Conservation (phyloP, 306 rosid species). For the Aeschynomene evenia region DNA sequence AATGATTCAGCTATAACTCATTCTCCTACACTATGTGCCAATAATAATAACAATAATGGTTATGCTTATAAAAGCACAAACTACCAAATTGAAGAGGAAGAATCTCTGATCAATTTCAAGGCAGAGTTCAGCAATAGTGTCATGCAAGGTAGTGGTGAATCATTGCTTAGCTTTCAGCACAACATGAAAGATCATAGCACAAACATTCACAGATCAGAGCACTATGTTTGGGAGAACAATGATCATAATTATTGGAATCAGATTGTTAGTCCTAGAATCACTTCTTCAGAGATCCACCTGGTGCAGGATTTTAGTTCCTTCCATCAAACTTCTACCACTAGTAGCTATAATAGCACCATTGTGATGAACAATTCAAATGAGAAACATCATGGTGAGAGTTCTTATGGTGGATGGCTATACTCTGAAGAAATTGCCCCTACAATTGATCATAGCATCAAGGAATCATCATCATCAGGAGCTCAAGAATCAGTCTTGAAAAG, state of each 20-base stretch:
- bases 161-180: slow-evolving; percentile 71
- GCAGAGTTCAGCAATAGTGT: slow-evolving; percentile 14
- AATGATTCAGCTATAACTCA: slow-evolving; percentile 33
- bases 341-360: slow-evolving; percentile 33
- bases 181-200: slow-evolving; percentile 16
- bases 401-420: slow-evolving; percentile 56
- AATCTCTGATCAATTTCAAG: slow-evolving; percentile 58
- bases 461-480: slow-evolving; percentile 24
- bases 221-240: slow-evolving; percentile 32
- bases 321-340: slow-evolving; percentile 52
- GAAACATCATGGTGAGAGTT: slow-evolving; percentile 36
- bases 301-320: slow-evolving; percentile 45
- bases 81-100: slow-evolving; percentile 36
- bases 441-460: slow-evolving; percentile 40
- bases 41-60: slow-evolving; percentile 21
- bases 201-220: slow-evolving; percentile 31
- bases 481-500: slow-evolving; percentile 41
- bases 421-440: slow-evolving; percentile 36
- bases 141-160: slow-evolving; percentile 36
- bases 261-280: slow-evolving; percentile 30
- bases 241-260: slow-evolving; percentile 38
- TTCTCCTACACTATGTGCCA: slow-evolving; percentile 38
- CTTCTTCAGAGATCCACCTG: slow-evolving; percentile 13
- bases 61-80: slow-evolving; percentile 26
- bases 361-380: slow-evolving; percentile 34